Percentiles rank a stretch among this genome's conserved stretches.
Conservation (phyloP, 371 early-diverging fungal species). For the Mucor circinelloides region DNA sequence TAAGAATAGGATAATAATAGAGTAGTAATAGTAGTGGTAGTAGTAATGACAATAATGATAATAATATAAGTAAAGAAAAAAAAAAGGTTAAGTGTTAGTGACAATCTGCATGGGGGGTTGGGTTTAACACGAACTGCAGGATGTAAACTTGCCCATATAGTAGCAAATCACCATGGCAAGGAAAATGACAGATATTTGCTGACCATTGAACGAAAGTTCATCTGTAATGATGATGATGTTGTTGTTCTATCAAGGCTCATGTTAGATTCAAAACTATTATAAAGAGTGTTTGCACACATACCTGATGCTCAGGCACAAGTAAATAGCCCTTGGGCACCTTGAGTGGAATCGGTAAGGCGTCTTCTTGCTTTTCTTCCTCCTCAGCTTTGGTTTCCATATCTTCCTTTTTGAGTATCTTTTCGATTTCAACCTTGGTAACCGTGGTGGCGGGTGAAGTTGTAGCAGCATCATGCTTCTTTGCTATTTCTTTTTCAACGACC, state of each 20-base stretch:
- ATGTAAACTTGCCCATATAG: constrained; percentile 55
- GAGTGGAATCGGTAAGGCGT: constrained; percentile 5
- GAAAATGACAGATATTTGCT: constrained; percentile 50
- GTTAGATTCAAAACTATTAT: neutral
- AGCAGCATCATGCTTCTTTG: neutral
- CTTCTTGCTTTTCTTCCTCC: neutral
- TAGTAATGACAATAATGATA: neutral
- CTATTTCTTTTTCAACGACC: neutral
- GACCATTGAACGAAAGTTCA: constrained; percentile 53
- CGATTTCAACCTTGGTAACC: neutral
- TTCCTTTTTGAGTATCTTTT: neutral
- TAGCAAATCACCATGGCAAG: constrained; percentile 54
- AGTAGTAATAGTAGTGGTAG: neutral
- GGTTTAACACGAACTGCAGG: constrained; percentile 16
- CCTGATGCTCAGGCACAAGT: constrained; percentile 49
- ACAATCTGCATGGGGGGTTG: neutral
- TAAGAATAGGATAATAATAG: neutral
- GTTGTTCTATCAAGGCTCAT: constrained; percentile 22
- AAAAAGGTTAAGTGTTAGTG: neutral
- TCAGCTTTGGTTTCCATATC: neutral
- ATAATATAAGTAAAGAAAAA: neutral
- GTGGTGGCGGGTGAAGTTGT: neutral
- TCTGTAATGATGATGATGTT: constrained; percentile 50
- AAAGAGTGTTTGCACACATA: constrained; percentile 9
- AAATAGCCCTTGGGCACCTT: constrained; percentile 50